These are phyloP conservation scores for Mycosphaerella sp. DNA, from an alignment of 2,329 filamentous ascomycete species.

Conservation along the genomic window DNA sequence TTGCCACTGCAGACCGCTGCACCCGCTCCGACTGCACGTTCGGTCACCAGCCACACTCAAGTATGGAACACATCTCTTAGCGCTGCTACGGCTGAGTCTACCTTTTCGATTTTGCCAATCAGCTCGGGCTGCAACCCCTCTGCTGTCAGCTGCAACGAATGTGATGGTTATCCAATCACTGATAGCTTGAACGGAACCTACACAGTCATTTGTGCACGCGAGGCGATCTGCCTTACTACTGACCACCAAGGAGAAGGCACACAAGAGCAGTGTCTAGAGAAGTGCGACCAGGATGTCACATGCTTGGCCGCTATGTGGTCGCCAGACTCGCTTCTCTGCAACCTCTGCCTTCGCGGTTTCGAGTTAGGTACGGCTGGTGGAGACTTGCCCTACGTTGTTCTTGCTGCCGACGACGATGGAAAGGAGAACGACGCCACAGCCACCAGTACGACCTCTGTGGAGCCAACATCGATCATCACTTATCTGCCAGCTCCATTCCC, in stretches of 20 bases:
- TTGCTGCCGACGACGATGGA: constrained; percentile 19
- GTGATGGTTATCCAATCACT: constrained; percentile 18
- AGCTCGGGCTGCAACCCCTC: constrained; percentile 16
- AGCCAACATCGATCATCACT: constrained; percentile 12
- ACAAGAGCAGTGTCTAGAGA: constrained; percentile 23
- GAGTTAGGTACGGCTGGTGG: constrained; percentile 10
- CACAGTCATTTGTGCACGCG: constrained; percentile 21
- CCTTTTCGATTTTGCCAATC: constrained; percentile 18
- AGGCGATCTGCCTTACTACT: constrained; percentile 22
- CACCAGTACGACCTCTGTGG: constrained; percentile 1
- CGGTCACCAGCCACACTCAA: neutral
- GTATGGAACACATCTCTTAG: constrained; percentile 7
- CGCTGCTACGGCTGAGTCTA: constrained; percentile 9
- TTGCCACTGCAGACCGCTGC: constrained; percentile 19
- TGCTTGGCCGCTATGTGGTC: constrained; percentile 25
- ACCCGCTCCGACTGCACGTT: neutral
- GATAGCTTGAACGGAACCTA: constrained; percentile 26
- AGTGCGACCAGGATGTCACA: constrained; percentile 24
- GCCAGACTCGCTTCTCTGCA: constrained; percentile 15
- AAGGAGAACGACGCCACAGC: constrained; percentile 8
- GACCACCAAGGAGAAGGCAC: constrained; percentile 13
- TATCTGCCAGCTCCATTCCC: constrained; percentile 16
- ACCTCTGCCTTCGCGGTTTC: constrained; percentile 23
- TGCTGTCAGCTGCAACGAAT: constrained; percentile 24
- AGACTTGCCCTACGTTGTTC: constrained; percentile 16